phyloP scores from a whole-genome alignment of 495 filamentous ascomycete genomes.

The Ramalina intermedia region DNA sequence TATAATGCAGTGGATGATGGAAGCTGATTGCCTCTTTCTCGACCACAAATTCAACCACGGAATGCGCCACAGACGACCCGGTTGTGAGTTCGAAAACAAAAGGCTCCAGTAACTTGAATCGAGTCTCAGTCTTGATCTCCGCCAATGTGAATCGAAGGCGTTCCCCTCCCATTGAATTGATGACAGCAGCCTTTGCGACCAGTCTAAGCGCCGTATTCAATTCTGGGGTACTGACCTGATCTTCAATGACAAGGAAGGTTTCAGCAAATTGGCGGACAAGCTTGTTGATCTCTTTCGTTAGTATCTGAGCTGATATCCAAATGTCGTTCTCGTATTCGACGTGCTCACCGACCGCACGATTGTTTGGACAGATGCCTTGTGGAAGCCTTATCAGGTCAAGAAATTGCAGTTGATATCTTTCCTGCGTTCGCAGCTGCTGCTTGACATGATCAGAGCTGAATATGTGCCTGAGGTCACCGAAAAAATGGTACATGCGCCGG shows the following conservation, averaged over 20 bases:
- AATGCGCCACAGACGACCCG: conserved; percentile 27
- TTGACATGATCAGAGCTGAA: conserved; percentile 78
- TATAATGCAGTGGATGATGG: conserved; percentile 94
- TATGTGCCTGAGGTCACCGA: conserved; percentile 80
- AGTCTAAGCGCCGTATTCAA: conserved; percentile 60
- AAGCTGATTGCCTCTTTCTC: conserved; percentile 88
- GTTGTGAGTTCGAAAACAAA: conserved; percentile 61
- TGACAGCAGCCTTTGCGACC: conserved; percentile 61
- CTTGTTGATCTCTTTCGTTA: conserved; percentile 87
- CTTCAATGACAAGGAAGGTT: conserved; percentile 55
- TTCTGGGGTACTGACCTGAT: conserved; percentile 38
- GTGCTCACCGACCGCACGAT: conserved; percentile 82
- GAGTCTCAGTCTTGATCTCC: conserved; percentile 71
- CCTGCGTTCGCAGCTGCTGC: conserved; percentile 62
- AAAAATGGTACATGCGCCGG: conserved; percentile 91
- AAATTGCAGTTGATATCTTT: conserved; percentile 83
- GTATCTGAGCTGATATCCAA: conserved; percentile 91
- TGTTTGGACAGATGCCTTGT: conserved; percentile 91
- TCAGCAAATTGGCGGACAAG: conserved; percentile 79
- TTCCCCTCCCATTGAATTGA: conserved; percentile 81
- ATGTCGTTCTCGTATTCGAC: conserved; percentile 96
- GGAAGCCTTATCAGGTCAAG: conserved; percentile 89
- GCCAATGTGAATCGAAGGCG: conserved; percentile 71
- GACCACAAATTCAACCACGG: conserved; percentile 74
- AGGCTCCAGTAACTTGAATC: conserved; percentile 59